phyloP scores from a whole-genome alignment of 164 flowering plant species.

The Dillenia suffruticosa region DNA sequence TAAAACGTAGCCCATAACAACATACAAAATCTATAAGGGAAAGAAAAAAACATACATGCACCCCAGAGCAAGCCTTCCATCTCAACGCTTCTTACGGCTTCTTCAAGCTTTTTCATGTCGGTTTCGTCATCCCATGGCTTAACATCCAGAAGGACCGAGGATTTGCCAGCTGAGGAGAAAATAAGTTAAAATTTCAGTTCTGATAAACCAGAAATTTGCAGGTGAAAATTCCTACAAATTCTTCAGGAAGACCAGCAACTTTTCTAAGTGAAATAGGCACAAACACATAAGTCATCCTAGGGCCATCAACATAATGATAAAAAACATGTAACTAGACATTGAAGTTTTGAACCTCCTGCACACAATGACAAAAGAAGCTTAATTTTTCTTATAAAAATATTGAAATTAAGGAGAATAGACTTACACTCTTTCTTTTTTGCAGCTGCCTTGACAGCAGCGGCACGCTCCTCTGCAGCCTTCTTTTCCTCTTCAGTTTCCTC shows the following conservation, averaged over 20 bases:
- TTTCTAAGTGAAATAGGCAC: too few species aligned
- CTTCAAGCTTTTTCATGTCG: conserved; percentile 21
- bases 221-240: not conserved
- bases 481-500: conserved; percentile 99
- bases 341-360: too few species aligned
- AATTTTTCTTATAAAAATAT: too few species aligned
- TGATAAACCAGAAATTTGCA: not conserved
- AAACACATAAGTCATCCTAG: too few species aligned
- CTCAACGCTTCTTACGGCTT: conserved; percentile 12
- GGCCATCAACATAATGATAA: too few species aligned
- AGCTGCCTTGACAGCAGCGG: conserved; percentile 79
- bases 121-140: conserved; percentile 25
- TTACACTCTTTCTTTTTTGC: conserved; percentile 88
- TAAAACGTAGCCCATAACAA: not conserved
- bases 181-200: not conserved
- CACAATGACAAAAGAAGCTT: too few species aligned
- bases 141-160: conserved; percentile 51
- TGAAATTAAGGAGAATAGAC: conserved; percentile 11
- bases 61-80: conserved; percentile 46
- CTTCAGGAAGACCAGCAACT: not conserved
- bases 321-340: too few species aligned
- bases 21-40: not conserved
- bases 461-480: conserved; percentile 90
- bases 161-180: conserved; percentile 71
- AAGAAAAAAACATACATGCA: conserved; percentile 47